Conservation (phyloP, 2,329 filamentous ascomycete genomes). For the Ophiostoma piceae region DNA sequence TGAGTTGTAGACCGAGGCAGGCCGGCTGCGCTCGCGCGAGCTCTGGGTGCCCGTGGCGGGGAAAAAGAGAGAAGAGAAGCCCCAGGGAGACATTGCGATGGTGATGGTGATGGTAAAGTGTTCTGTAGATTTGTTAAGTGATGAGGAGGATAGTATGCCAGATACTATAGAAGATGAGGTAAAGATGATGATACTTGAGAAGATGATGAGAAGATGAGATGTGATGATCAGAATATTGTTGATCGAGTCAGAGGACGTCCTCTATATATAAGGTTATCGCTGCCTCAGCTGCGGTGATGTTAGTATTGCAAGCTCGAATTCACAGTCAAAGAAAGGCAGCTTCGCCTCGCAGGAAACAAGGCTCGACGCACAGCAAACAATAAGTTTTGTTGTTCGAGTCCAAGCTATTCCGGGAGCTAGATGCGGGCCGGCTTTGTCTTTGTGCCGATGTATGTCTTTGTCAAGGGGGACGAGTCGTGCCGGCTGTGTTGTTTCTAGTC, state of each 20-base stretch:
- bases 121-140: neutral
- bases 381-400: neutral
- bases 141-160: too few relatives aligned
- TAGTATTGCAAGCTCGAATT: neutral
- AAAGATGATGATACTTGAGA: neutral
- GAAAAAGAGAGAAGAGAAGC: neutral
- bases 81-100: conserved; percentile 4
- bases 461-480: neutral
- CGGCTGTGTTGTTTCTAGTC: neutral
- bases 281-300: neutral
- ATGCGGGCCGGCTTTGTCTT: conserved; percentile 1
- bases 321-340: neutral
- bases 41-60: neutral
- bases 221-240: neutral
- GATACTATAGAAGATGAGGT: neutral
- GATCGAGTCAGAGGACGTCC: neutral
- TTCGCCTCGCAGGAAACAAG: neutral
- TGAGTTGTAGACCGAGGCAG: neutral
- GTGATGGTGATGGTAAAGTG: neutral
- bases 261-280: neutral
- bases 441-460: neutral
- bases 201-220: neutral
- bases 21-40: neutral
- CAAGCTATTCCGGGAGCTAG: conserved; percentile 8
- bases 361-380: neutral